Conservation (phyloP, 352 stramenopile species). For the Globisporangium middletonii region DNA sequence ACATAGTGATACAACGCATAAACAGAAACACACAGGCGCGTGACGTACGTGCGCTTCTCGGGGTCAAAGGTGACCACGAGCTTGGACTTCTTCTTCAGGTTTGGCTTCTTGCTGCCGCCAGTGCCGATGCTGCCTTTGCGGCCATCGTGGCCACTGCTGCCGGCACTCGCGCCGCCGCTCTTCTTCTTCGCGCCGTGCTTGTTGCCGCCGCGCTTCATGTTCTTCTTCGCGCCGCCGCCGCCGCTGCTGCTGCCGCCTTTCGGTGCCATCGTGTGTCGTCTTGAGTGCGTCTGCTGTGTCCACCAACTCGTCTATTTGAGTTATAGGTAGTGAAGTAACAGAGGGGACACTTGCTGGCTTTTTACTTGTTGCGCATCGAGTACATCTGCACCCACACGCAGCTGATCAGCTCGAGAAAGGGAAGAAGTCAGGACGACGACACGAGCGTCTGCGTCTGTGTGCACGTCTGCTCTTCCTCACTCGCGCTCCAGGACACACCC, state of each 20-base stretch:
- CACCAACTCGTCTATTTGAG: not conserved
- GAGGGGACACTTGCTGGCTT: too few species aligned
- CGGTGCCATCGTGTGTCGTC: not conserved
- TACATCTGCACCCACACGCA: too few species aligned
- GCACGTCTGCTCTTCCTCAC: too few species aligned
- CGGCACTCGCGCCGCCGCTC: constrained; percentile 15
- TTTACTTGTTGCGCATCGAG: too few species aligned
- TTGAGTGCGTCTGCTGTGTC: not conserved
- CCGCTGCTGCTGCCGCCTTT: not conserved
- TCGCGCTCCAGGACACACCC: not conserved
- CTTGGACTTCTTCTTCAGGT: constrained; percentile 79
- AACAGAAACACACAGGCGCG: not conserved
- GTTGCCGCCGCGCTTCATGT: constrained; percentile 13
- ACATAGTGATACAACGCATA: not conserved
- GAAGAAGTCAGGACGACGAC: too few species aligned
- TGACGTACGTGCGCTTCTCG: constrained; percentile 76
- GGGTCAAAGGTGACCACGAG: constrained; percentile 82
- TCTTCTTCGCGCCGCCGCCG: constrained; percentile 2
- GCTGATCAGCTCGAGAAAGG: too few species aligned
- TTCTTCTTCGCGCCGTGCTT: constrained; percentile 27
- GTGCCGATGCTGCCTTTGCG: constrained; percentile 13
- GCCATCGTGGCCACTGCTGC: constrained; percentile 13
- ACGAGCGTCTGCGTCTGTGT: too few species aligned
- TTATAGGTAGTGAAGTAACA: not conserved
- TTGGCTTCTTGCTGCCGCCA: constrained; percentile 25